A percentile compares a stretch with the other conserved stretches of the same genome.
Conservation (phyloP, 1,284 basidiomycete species). For the Fistulina hepatica region DNA sequence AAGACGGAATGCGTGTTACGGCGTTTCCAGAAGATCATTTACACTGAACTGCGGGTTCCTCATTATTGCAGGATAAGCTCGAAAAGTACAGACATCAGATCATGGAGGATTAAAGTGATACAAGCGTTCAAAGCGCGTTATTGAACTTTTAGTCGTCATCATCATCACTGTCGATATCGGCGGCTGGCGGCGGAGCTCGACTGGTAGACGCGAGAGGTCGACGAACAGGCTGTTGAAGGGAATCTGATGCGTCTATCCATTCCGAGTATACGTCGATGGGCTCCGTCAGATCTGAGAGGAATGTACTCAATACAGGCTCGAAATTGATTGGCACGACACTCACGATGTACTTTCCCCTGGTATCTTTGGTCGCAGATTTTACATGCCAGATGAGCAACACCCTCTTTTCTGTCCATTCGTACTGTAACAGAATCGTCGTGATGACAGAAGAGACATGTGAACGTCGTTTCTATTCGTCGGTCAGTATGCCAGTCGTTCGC, state of each 20-base stretch:
- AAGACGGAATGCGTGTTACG: no score
- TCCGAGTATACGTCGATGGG: slow-evolving; percentile 86
- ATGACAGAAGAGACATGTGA: slow-evolving; percentile 84
- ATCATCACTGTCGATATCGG: slow-evolving; percentile 24
- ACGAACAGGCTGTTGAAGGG: slow-evolving; percentile 52
- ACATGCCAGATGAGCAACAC: slow-evolving; percentile 65
- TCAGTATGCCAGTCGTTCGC: slow-evolving; percentile 6
- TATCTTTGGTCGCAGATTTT: slow-evolving; percentile 74
- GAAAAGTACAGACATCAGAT: slow-evolving; percentile 2
- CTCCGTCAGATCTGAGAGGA: slow-evolving; percentile 62
- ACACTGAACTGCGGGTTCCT: no score
- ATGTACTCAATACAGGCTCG: slow-evolving; percentile 11
- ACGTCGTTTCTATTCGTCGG: slow-evolving; percentile 49
- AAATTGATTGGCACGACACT: slow-evolving; percentile 22
- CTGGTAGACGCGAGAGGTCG: slow-evolving; percentile 52
- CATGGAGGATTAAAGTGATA: slow-evolving; percentile 2
- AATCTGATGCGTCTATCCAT: slow-evolving; percentile 87
- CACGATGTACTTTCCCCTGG: slow-evolving; percentile 77
- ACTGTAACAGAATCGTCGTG: slow-evolving; percentile 85
- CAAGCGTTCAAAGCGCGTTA: slow-evolving; percentile 5
- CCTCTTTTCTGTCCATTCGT: slow-evolving; percentile 75
- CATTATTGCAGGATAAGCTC: no score
- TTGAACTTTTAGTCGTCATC: slow-evolving; percentile 29
- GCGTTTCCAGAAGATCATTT: no score
- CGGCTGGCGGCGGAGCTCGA: slow-evolving; percentile 28